Conservation (phyloP, 345 rosid genomes). For the Corymbia maculata region DNA sequence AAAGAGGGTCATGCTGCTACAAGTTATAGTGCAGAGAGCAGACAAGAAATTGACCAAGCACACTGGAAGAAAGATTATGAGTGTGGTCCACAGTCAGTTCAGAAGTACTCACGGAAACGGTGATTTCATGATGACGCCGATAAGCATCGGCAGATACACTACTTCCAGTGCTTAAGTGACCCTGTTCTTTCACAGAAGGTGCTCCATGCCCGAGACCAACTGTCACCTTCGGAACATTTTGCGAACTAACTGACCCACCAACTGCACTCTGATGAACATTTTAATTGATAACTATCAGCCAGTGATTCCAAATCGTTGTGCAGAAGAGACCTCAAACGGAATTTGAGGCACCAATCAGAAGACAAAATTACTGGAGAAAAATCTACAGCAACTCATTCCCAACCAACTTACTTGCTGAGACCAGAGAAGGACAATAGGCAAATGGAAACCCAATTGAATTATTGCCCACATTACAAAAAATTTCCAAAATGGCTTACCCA, state of each 20-base stretch:
- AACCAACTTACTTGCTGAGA: background rate
- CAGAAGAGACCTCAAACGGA: background rate
- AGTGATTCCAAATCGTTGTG: background rate
- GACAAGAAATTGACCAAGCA: background rate
- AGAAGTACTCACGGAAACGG: conserved; percentile 54
- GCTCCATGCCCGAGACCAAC: conserved; percentile 24
- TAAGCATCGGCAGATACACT: conserved; percentile 60
- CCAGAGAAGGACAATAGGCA: background rate
- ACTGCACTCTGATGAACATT: conserved; percentile 17
- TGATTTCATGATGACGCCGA: conserved; percentile 72
- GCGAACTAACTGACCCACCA: conserved; percentile 18
- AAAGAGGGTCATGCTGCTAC: background rate
- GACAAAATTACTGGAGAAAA: background rate
- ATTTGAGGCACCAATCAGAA: background rate
- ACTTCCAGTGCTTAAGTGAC: conserved; percentile 20
- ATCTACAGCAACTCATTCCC: background rate
- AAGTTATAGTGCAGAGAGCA: background rate
- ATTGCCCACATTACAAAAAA: background rate
- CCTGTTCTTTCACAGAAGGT: background rate
- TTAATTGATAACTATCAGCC: background rate
- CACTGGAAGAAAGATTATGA: background rate
- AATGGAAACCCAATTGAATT: background rate
- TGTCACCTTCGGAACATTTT: conserved; percentile 19
- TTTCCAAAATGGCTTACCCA: background rate
- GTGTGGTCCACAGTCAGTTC: background rate